Conservation (phyloP, 345 rosid species). For the Citrus hindsii region DNA sequence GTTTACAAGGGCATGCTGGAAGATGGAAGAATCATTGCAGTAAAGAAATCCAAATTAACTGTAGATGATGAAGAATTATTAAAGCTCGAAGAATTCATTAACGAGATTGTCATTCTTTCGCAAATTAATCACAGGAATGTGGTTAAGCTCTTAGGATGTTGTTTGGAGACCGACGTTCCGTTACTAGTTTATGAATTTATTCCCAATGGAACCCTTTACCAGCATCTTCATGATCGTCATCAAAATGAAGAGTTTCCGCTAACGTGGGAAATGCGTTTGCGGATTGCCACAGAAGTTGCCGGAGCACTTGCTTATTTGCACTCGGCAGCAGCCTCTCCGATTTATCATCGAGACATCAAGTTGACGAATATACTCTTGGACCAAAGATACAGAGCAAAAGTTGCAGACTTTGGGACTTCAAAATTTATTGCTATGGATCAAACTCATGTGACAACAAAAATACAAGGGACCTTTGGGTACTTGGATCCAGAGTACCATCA, state of each 20-base stretch:
- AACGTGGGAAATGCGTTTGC: not conserved
- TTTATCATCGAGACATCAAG: not conserved
- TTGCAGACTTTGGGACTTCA: not conserved
- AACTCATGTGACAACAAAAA: no score
- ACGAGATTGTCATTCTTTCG: slow-evolving; percentile 3
- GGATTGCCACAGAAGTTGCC: not conserved
- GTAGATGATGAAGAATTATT: not conserved
- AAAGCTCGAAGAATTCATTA: slow-evolving; percentile 7
- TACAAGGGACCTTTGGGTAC: no score
- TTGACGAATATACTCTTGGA: not conserved
- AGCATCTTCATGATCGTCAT: not conserved
- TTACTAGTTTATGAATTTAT: not conserved
- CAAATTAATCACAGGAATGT: slow-evolving; percentile 7
- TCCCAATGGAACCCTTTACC: not conserved
- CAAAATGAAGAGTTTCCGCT: not conserved
- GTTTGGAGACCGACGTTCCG: not conserved
- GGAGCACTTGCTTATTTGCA: slow-evolving; percentile 3
- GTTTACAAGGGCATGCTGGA: slow-evolving; percentile 3
- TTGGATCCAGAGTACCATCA: no score
- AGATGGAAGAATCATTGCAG: slow-evolving; percentile 8
- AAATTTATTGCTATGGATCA: no score
- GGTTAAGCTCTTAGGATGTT: slow-evolving; percentile 6
- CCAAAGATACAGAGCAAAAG: slow-evolving; percentile 1
- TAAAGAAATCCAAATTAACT: not conserved
- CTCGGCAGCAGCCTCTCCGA: not conserved